These are phyloP conservation scores for Podospora fimiseda DNA, from an alignment of 495 filamentous ascomycete species.

Conservation along the genomic window DNA sequence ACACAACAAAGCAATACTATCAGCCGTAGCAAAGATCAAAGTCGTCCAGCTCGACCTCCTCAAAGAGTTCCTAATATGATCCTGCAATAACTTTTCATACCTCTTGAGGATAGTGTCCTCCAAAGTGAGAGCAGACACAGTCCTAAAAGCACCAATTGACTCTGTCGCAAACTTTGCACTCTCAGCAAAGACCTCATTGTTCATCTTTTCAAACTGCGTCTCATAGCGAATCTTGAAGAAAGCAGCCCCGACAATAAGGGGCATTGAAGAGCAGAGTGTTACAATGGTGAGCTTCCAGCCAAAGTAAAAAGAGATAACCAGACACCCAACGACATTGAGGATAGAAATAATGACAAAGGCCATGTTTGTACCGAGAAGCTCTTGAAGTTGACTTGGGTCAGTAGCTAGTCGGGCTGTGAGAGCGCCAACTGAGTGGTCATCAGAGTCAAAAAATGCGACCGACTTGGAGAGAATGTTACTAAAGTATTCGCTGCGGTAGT, in stretches of 20 bases:
- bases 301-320: slow-evolving; percentile 47
- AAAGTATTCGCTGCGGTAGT: slow-evolving; percentile 57
- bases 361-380: slow-evolving; percentile 53
- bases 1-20: slow-evolving; percentile 46
- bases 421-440: slow-evolving; percentile 43
- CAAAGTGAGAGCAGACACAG: slow-evolving; percentile 49
- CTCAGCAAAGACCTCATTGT: slow-evolving; percentile 47
- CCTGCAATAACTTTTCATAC: slow-evolving; percentile 44
- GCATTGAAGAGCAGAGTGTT: slow-evolving; percentile 43
- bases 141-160: slow-evolving; percentile 49
- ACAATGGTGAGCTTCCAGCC: slow-evolving; percentile 54
- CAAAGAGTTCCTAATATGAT: slow-evolving; percentile 47
- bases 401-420: slow-evolving; percentile 48
- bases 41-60: slow-evolving; percentile 46
- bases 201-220: slow-evolving; percentile 46
- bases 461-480: slow-evolving; percentile 48
- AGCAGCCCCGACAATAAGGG: slow-evolving; percentile 43
- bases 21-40: slow-evolving; percentile 44
- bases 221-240: slow-evolving; percentile 50
- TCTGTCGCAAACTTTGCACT: slow-evolving; percentile 53
- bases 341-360: slow-evolving; percentile 45
- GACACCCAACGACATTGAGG: slow-evolving; percentile 42
- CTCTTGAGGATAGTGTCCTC: slow-evolving; percentile 45
- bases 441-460: slow-evolving; percentile 53
- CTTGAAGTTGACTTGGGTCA: slow-evolving; percentile 56